Evolutionary conservation across 139 green algal genomes (phyloP).

Genomic region (Klebsormidium nitens): DNA sequence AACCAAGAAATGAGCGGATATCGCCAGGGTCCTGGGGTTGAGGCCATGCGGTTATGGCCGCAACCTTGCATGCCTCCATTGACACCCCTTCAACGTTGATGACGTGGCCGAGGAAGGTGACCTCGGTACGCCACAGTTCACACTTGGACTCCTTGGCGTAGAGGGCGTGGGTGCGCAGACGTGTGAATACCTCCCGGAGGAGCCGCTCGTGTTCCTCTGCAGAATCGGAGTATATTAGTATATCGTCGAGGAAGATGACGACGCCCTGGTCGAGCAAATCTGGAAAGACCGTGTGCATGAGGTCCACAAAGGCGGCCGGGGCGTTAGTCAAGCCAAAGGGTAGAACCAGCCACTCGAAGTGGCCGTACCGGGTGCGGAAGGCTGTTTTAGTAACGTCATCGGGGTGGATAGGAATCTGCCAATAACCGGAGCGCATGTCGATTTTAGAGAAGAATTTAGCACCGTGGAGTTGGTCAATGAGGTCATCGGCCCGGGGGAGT

Average conservation of each 20-base stretch:
- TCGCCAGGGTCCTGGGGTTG: conserved; percentile 27
- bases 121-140: no score
- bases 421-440: conserved; percentile 46
- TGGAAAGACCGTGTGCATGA: no score
- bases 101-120: conserved; percentile 38
- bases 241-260: no score
- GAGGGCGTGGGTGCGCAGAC: neutral
- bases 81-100: conserved; percentile 30
- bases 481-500: conserved; percentile 46
- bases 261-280: no score
- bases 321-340: no score
- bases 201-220: neutral
- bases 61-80: conserved; percentile 43
- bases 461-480: conserved; percentile 38
- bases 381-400: conserved; percentile 43
- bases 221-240: no score
- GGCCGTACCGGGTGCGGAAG: no score
- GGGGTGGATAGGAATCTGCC: conserved; percentile 41
- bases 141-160: no score
- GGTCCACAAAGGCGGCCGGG: no score
- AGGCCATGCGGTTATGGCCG: conserved; percentile 41
- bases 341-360: no score
- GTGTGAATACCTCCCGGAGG: neutral
- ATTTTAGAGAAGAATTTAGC: conserved; percentile 21
- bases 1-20: conserved; percentile 49